These are phyloP conservation scores for Heracleum sosnowskyi DNA, from an alignment of 129 eudicot genomes.

Conservation along the genomic window DNA sequence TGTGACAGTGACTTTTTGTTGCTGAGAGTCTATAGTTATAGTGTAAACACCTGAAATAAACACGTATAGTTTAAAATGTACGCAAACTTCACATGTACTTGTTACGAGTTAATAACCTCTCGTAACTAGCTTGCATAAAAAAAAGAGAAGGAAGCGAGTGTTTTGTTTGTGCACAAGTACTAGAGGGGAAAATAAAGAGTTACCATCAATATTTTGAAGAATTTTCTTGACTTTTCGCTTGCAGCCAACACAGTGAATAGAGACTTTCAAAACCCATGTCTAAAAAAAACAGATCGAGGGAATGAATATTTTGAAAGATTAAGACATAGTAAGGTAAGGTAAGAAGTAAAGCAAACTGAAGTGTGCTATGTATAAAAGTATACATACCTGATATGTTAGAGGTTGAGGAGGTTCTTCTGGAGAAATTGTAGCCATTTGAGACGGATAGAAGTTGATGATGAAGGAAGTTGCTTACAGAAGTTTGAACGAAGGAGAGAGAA, in stretches of 20 bases:
- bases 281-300: conserved; percentile 22
- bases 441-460: conserved; percentile 9
- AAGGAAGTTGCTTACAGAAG: not conserved
- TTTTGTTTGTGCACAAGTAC: not conserved
- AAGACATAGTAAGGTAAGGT: not conserved
- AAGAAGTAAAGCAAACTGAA: not conserved
- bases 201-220: conserved; percentile 76
- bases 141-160: not conserved
- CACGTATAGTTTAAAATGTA: not conserved
- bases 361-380: not conserved
- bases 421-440: conserved; percentile 38
- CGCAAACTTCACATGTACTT: not conserved
- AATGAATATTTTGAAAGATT: not conserved
- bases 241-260: conserved; percentile 93
- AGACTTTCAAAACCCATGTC: conserved; percentile 77
- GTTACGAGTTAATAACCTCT: not conserved
- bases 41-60: conserved; percentile 60
- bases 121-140: not conserved
- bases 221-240: conserved; percentile 81
- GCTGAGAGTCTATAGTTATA: conserved; percentile 54
- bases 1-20: conserved; percentile 62
- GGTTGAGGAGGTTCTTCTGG: conserved; percentile 33
- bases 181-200: not conserved
- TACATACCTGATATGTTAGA: conserved; percentile 48
- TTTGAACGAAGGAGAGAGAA: not conserved